Evolutionary conservation across 2,329 filamentous ascomycete genomes (phyloP), one percentile per base, ranked within the genome.

Genomic region (Cytospora piceae): DNA sequence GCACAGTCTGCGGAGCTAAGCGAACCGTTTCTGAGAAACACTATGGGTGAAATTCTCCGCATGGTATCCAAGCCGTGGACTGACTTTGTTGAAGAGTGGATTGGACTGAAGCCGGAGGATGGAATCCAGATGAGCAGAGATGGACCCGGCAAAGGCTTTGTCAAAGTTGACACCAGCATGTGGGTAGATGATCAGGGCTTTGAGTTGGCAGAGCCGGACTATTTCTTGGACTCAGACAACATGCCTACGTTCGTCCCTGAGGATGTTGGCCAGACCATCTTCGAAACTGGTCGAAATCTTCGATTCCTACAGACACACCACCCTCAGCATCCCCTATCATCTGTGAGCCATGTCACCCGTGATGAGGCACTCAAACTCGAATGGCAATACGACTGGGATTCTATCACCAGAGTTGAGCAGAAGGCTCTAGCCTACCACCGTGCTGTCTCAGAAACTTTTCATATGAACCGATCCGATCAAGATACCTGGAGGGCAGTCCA

Each of bases 241-340:
- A 87, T 95, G 77, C 92, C 92, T 0, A 80, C 82, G 2, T 95
- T 95, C 70, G 82, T 96, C 54, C 84, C 88, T 0, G 75, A 80
- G 6, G 91, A 95, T 65, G 85, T 94, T 69, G 88, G 87, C 3
- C 83, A 85, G 59, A 80, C 83, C 6, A 86, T 95, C n/a, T 94
- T 94, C 69, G 92, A 96, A 73, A 90, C 89, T 4, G 93, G 92
- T 4, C 86, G 85, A 71, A 94, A 90, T 73, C 77, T 96, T 57
- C 86, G 90, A 9, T 87, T 95, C 62, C 81, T 96, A 57, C 85
- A 87, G 70, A 79, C 81, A 27, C 87, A 90, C 70, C 90, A 95
- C 73, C 85, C 91, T 6, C 81, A 87, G 2, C 91, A 96, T 73
- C 87, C 89, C 0, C 78, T 95, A 52, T 84, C 86, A 17, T 67